Evolutionary conservation across 495 filamentous ascomycete genomes (phyloP), one percentile per base, ranked within the genome.

Genomic region (Monascus purpureus): DNA sequence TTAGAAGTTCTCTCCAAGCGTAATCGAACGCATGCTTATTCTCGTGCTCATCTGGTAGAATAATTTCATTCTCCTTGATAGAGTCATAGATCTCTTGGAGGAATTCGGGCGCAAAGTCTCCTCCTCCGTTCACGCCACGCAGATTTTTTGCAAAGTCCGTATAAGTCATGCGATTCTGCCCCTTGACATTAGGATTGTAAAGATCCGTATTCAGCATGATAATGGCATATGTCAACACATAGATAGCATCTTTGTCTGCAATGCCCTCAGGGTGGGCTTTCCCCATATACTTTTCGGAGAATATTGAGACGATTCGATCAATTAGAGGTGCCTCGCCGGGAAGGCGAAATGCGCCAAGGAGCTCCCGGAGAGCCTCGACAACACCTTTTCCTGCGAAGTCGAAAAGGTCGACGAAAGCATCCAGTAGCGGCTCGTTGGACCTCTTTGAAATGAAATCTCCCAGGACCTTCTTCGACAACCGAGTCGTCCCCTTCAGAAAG

Each of bases 21-120:
- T 92, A 87, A 48, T 96, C 90, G 43, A 95, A 99, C 2, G 86
- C 85, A 52, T 92, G 77, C 49, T 81, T 78, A 49, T 93, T 95
- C 45, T 96, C 84, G 51, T 96, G 90, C 52, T 99, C 90, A 36
- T 95, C 88, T 0, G 90, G 90, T 13, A 99, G 62, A 35, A 99
- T 94, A 34, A 99, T 99, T 55, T 99, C 90, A 32, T 84, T 78
- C 2, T 73, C 72, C 50, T 79, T 85, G 57, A 99, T 96, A 6
- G 82, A 82, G 40, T 94, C 77, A 46, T 77, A 99, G 31, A 95
- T 93, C 2, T 72, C 69, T 42, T 92, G 74, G 2, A 99, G 69
- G 50, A 90, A 94, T 40, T 88, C 75, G 1, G 76, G 70, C 11
- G 74, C 68, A 48, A 96, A 99, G 43, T 99, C 78, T 33, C 79